Percentiles rank a stretch among this genome's conserved stretches.
These are phyloP conservation scores for Cryptosporidium sp. DNA, from an alignment of 169 alveolate species.

Conservation along the genomic window DNA sequence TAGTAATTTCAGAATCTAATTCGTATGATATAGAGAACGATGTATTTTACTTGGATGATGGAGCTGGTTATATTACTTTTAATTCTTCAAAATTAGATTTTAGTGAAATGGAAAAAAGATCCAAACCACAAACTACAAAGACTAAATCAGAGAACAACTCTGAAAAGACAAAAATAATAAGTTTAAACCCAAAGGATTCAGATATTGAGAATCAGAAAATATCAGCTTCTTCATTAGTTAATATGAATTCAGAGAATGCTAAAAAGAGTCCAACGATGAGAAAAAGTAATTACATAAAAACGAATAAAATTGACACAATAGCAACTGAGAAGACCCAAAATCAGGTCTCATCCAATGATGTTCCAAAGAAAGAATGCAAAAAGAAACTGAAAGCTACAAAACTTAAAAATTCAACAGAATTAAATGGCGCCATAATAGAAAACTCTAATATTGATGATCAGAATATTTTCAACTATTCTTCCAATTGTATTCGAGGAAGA, in stretches of 20 bases:
- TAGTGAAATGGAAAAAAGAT: background rate
- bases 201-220: slow-evolving; percentile 10
- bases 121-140: background rate
- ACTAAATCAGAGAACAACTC: background rate
- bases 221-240: background rate
- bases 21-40: slow-evolving; percentile 29
- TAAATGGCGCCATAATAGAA: background rate
- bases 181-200: background rate
- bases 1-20: background rate
- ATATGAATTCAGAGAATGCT: background rate
- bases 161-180: background rate
- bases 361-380: slow-evolving; percentile 17
- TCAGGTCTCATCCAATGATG: background rate
- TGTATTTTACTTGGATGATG: slow-evolving; percentile 54
- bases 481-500: slow-evolving; percentile 58
- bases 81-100: background rate
- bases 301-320: background rate
- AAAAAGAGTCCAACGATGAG: background rate
- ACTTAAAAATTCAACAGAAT: background rate
- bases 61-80: slow-evolving; percentile 50
- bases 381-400: background rate
- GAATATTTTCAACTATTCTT: slow-evolving; percentile 35
- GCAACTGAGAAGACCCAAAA: background rate
- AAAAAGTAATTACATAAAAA: background rate
- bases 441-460: slow-evolving; percentile 4